Conservation (phyloP, 441 rosid genomes). For the Erodium texanum region DNA sequence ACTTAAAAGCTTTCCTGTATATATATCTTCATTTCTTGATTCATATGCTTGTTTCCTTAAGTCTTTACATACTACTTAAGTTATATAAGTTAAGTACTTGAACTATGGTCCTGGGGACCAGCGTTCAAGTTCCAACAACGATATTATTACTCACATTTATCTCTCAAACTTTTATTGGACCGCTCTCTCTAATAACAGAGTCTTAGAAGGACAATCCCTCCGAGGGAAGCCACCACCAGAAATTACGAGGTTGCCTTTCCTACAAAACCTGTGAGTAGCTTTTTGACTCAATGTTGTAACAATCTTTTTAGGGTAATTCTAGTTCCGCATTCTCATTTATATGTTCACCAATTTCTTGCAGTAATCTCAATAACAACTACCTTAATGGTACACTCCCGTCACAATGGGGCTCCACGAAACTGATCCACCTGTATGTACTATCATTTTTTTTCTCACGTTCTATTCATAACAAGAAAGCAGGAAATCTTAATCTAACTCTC, state of each 20-base stretch:
- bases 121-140: no score
- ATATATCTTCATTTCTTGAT: neutral
- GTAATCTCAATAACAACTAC: slow-evolving; percentile 50
- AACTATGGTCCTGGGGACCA: no score
- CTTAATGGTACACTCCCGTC: slow-evolving; percentile 50
- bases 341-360: slow-evolving; percentile 14
- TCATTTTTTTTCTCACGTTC: neutral
- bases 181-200: no score
- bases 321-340: neutral
- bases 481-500: no score
- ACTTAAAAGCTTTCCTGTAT: no score
- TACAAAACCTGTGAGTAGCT: slow-evolving; percentile 34
- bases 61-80: no score
- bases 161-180: no score
- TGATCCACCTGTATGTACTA: slow-evolving; percentile 27
- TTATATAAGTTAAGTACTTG: no score
- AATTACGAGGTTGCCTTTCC: slow-evolving; percentile 33
- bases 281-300: neutral
- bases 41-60: neutral
- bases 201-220: slow-evolving; percentile 21
- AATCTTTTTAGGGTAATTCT: neutral
- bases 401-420: slow-evolving; percentile 37
- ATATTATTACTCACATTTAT: neutral
- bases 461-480: neutral
- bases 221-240: slow-evolving; percentile 38